Base-by-base conservation (phyloP, 371 early-diverging fungal species). In the Lichtheimia ramosa region DNA sequence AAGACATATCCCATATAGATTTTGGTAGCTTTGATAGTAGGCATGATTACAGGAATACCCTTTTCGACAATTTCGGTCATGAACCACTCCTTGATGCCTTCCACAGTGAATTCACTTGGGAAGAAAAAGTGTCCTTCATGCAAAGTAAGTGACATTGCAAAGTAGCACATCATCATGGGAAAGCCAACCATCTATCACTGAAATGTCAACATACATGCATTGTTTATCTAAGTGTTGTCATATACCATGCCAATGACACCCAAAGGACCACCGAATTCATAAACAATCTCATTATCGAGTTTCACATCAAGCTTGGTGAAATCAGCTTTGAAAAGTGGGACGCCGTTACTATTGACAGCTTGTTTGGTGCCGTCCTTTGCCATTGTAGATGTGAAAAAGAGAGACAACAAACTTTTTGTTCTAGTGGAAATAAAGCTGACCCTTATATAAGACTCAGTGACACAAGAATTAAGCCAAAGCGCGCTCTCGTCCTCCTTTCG, bases 101-200 rank as follows among this genome's bases (percentile, higher is more conserved):
- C 66, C 12, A 69, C 43, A 54, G 82, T 79, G 25, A 49, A 68
- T 1, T 70, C 51, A 16, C 63, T 56, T 5, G 90, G 90, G 18
- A 56, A 63, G 39, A 81, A 73, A 24, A 90, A 56, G 23, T 68
- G 67, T 25, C 90, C 90, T 66, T 81, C 71, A 66, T 88, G 81
- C n/a, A 90, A 65, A 77, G 83, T 65, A 87, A 85, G 77, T 54
- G 84, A 89, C 41, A 85, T 75, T n/a, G 27, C 46, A 90, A 76
- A 56, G 85, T 87, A 40, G 66, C 89, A 90, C 63, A 82, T 86
- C 90, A 90, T 89, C 25, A 89, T 70, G 50, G 91, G 89, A 65
- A 90, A 89, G 8, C 85, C 84, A 18, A 86, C 21, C 81, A 90
- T 89, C 34, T 34, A 34, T 27, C 3, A 27, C 3, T 27, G 7